Evolutionary conservation across 2,329 filamentous ascomycete genomes (phyloP).

Genomic region (Fusarium sp.): DNA sequence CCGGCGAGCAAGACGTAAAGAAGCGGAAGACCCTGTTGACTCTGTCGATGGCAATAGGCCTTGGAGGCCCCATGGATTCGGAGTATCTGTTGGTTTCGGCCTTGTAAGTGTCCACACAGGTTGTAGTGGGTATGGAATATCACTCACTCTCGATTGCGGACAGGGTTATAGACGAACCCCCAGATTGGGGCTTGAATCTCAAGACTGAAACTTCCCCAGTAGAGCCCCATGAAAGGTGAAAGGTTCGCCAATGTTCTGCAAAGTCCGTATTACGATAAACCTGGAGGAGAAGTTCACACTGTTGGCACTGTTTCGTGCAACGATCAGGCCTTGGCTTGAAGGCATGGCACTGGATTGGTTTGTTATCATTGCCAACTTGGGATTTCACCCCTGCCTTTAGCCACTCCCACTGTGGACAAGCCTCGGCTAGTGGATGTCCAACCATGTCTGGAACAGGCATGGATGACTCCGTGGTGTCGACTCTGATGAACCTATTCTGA

Average conservation of each 20-base stretch:
- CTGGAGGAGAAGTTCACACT: background rate
- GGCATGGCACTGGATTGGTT: background rate
- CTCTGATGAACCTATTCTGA: background rate
- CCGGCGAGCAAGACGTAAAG: background rate
- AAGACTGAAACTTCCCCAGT: background rate
- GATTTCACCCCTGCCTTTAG: background rate
- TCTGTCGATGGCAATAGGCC: background rate
- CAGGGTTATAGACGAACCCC: background rate
- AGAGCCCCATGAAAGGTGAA: background rate
- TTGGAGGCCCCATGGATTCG: background rate
- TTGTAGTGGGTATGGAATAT: background rate
- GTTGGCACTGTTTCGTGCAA: background rate
- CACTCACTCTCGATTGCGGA: background rate
- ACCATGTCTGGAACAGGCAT: background rate
- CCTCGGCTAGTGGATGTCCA: background rate
- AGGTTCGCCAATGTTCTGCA: too few relatives aligned
- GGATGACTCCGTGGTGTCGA: background rate
- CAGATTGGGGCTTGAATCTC: background rate
- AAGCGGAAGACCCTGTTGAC: background rate
- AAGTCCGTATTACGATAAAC: too few relatives aligned
- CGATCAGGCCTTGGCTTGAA: accelerated
- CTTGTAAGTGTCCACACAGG: background rate
- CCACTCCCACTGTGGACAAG: background rate
- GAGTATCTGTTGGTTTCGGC: background rate
- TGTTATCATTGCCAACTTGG: background rate